phyloP scores from a whole-genome alignment of 1,284 basidiomycete species.

The Xerocomus amazonicus region DNA sequence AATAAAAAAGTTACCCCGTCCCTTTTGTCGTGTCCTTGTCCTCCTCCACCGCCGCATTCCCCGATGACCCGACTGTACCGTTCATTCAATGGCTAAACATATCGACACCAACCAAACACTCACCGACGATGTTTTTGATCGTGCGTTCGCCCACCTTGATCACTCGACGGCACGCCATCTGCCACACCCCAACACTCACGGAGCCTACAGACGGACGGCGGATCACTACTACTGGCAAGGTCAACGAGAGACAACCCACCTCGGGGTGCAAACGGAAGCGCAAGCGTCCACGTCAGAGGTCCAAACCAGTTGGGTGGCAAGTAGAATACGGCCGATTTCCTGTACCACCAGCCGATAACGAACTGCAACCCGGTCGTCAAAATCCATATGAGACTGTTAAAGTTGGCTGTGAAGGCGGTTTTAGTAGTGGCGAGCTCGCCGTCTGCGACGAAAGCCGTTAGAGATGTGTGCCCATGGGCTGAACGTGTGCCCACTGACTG shows the following conservation, averaged over 20 bases:
- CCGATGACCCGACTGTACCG: too few species aligned
- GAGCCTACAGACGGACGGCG: conserved; percentile 52
- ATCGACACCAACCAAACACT: conserved; percentile 1
- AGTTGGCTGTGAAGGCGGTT: conserved; percentile 67
- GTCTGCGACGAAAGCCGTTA: conserved; percentile 49
- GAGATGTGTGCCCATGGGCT: background rate
- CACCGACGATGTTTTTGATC: conserved; percentile 49
- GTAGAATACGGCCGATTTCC: conserved; percentile 86
- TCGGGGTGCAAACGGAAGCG: conserved; percentile 77
- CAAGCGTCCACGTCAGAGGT: conserved; percentile 77
- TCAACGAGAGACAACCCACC: conserved; percentile 40
- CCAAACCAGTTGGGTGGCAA: conserved; percentile 87
- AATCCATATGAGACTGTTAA: conserved; percentile 75
- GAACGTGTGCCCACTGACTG: conserved; percentile 72
- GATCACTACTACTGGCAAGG: background rate
- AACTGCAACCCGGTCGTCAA: conserved; percentile 83
- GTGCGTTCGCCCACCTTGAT: conserved; percentile 67
- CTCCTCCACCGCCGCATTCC: conserved; percentile 1
- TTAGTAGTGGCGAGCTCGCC: conserved; percentile 61
- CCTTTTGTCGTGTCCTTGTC: conserved; percentile 14
- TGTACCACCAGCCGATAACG: conserved; percentile 84
- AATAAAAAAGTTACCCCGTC: background rate
- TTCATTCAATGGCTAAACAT: background rate
- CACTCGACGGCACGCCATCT: conserved; percentile 82
- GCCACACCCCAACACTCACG: conserved; percentile 87